Evolutionary conservation across 768 basidiomycete genomes (phyloP), one percentile per base, ranked within the genome.

Genomic region (Stropharia rugosoannulata): DNA sequence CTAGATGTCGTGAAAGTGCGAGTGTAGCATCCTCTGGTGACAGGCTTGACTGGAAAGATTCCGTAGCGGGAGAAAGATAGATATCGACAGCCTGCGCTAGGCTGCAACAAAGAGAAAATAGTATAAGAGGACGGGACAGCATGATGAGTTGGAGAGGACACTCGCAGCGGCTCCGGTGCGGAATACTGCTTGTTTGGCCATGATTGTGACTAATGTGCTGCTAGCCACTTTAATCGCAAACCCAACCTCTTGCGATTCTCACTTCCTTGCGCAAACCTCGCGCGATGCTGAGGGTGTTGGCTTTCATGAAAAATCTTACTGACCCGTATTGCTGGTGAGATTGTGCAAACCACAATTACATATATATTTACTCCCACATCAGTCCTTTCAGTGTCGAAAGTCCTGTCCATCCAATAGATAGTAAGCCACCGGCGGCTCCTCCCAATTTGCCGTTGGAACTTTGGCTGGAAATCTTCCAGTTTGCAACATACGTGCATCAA

Each of bases 1-100:
- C 84, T 10, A 91, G 79, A 66, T 91, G 88, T 51, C 80, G 81
- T 16, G 87, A 81, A 32, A 92, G 73, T 5, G 76, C 81, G 36
- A 81, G 76, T 61, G 79, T 83, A 41, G 85, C 85, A 48, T 82
- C 80, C 40, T 79, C 75, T 25, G 77, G 73, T 16, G 81, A 77
- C 22, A 85, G 69, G 16, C 60, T 69, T 4, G 79, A 62, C 1
- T 70, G 75, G 42, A 75, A 63, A 11, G 67, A 64, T 2, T 73
- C 59, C 6, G 67, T 59, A 4, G 69, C 62, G 1, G 89, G 85
- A 53, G 77, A 77, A 15, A 90, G 73, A 65, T 85, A 90, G 27
- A 90, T 79, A 43, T 80, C 70, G 8, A 85, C 74, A 18, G 86
- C 85, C 57, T 70, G 71, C 36, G 76, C 73, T 25, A 81, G 63